phyloP scores from a whole-genome alignment of 257 asterid species.

The Eustoma russellianum region DNA sequence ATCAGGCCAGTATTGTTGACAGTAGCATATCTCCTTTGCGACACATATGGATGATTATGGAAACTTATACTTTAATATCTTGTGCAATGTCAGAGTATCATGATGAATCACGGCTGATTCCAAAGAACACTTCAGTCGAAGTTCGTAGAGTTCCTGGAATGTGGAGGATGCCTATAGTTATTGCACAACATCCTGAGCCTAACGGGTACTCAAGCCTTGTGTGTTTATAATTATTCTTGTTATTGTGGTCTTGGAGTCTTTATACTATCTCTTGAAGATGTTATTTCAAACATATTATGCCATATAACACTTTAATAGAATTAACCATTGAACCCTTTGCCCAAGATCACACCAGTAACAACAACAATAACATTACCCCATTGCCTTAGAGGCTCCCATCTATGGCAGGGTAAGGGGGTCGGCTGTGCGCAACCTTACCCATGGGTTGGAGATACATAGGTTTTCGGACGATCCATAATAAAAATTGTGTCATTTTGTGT shows the following conservation, averaged over 20 bases:
- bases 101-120: slow-evolving; percentile 80
- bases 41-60: neutral
- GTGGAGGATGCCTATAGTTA: slow-evolving; percentile 79
- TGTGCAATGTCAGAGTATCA: slow-evolving; percentile 76
- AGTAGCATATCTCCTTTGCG: slow-evolving; percentile 1
- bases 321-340: no score
- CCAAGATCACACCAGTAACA: no score
- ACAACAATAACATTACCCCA: no score
- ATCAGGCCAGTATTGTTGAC: neutral
- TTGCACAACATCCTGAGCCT: slow-evolving; percentile 58
- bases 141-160: slow-evolving; percentile 97
- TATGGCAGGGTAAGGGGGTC: no score
- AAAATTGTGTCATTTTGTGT: no score
- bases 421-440: no score
- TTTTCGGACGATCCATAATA: no score
- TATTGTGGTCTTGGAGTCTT: slow-evolving; percentile 3
- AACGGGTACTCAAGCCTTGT: slow-evolving; percentile 68
- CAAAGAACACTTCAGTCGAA: slow-evolving; percentile 88
- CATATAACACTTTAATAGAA: no score
- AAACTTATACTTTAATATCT: slow-evolving; percentile 11
- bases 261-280: neutral
- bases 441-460: no score
- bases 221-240: slow-evolving; percentile 25
- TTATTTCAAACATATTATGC: no score
- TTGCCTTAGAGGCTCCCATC: no score